Evolutionary conservation across 306 rosid species (phyloP).

Genomic region (Medicago arabica): DNA sequence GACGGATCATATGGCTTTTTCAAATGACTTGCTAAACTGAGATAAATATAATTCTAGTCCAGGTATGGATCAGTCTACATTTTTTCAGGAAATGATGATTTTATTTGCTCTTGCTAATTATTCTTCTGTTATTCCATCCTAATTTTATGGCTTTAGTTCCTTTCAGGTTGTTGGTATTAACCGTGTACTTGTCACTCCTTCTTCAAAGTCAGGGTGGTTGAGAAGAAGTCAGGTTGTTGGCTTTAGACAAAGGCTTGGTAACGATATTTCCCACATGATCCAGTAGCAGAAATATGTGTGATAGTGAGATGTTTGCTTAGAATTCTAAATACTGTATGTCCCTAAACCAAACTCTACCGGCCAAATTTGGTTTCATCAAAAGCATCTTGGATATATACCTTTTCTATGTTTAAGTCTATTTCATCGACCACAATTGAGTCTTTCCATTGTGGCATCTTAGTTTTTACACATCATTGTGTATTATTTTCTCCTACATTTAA

Average conservation of each 20-base stretch:
- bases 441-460: background rate
- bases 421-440: background rate
- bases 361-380: background rate
- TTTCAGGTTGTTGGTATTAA: constrained; percentile 75
- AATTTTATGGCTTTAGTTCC: constrained; percentile 32
- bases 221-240: background rate
- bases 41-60: constrained; percentile 38
- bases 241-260: background rate
- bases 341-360: background rate
- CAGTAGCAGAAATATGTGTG: background rate
- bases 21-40: constrained; percentile 23
- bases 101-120: constrained; percentile 30
- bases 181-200: background rate
- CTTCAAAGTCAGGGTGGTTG: background rate
- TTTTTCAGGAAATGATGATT: constrained; percentile 72
- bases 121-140: constrained; percentile 28
- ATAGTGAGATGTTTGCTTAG: background rate
- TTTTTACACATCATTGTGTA: background rate
- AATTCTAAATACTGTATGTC: background rate
- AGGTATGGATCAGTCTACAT: constrained; percentile 79
- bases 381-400: no score
- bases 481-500: background rate
- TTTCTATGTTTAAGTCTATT: no score
- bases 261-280: background rate
- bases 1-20: constrained; percentile 28